phyloP scores from a whole-genome alignment of 352 stramenopile genomes.

The Peronospora belbahrii region DNA sequence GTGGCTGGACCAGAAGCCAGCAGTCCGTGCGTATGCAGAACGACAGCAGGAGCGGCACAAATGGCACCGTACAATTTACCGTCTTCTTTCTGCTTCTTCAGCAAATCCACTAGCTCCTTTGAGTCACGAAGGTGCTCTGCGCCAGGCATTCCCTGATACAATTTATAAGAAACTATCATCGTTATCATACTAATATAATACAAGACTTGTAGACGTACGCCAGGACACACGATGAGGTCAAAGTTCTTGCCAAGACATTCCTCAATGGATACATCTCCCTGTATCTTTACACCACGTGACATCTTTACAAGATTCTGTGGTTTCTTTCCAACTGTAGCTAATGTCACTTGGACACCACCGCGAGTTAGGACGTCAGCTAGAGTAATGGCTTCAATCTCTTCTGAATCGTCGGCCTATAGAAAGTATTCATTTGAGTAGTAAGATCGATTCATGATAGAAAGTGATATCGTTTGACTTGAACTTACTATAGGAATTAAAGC shows the following conservation, averaged over 20 bases:
- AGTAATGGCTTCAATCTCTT: conserved; percentile 79
- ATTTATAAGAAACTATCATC: conserved; percentile 1
- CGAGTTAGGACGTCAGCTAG: conserved; percentile 66
- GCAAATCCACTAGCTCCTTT: conserved; percentile 38
- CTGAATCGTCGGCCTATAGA: conserved; percentile 59
- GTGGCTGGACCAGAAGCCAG: conserved; percentile 39
- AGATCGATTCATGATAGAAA: no score
- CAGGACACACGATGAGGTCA: conserved; percentile 62
- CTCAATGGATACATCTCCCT: conserved; percentile 62
- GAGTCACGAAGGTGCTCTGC: conserved; percentile 68
- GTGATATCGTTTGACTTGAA: background rate
- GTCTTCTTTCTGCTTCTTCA: conserved; percentile 56
- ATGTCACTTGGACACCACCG: conserved; percentile 55
- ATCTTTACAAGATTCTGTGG: conserved; percentile 60
- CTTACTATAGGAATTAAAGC: conserved; percentile 36
- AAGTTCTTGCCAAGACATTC: conserved; percentile 44
- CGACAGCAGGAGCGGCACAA: conserved; percentile 61
- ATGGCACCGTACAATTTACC: conserved; percentile 69
- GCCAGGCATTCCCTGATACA: conserved; percentile 48
- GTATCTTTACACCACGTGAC: conserved; percentile 62
- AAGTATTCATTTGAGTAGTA: conserved; percentile 3
- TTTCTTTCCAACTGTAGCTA: conserved; percentile 55
- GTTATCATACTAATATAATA: background rate
- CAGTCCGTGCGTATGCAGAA: conserved; percentile 60
- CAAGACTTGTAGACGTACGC: conserved; percentile 26